phyloP scores from a whole-genome alignment of 495 filamentous ascomycete species.

The Daldinia decipiens region DNA sequence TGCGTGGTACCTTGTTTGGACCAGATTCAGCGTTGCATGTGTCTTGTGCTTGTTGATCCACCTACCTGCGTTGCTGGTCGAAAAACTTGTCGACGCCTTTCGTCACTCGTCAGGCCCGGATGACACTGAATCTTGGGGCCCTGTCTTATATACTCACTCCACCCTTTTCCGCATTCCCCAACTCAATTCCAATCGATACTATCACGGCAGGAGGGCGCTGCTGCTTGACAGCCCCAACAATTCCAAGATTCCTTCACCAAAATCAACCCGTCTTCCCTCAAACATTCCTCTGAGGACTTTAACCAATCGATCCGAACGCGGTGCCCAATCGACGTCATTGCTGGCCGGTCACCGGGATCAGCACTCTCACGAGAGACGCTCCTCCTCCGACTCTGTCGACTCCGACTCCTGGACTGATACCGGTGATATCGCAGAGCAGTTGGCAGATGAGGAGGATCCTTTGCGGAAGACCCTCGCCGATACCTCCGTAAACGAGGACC shows the following conservation, averaged over 20 bases:
- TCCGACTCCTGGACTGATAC: conserved; percentile 89
- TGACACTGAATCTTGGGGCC: conserved; percentile 42
- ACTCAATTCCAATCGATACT: conserved; percentile 42
- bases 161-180: conserved; percentile 47
- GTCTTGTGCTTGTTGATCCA: conserved; percentile 45
- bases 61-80: conserved; percentile 35
- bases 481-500: conserved; percentile 66
- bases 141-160: conserved; percentile 48
- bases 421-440: conserved; percentile 91
- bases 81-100: conserved; percentile 40
- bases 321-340: conserved; percentile 54
- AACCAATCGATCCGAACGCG: conserved; percentile 51
- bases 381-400: conserved; percentile 72
- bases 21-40: conserved; percentile 40
- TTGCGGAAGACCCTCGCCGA: conserved; percentile 71
- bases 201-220: conserved; percentile 63
- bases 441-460: conserved; percentile 82
- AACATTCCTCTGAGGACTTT: conserved; percentile 72
- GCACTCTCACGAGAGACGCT: conserved; percentile 59
- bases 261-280: conserved; percentile 63
- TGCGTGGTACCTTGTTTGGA: conserved; percentile 37
- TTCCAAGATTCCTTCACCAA: conserved; percentile 67
- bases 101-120: conserved; percentile 42
- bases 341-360: conserved; percentile 52
- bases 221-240: conserved; percentile 67